Evolutionary conservation across 352 stramenopile species (phyloP), one percentile per base, ranked within the genome.

Genomic region (Phytophthora pseudosyringae): DNA sequence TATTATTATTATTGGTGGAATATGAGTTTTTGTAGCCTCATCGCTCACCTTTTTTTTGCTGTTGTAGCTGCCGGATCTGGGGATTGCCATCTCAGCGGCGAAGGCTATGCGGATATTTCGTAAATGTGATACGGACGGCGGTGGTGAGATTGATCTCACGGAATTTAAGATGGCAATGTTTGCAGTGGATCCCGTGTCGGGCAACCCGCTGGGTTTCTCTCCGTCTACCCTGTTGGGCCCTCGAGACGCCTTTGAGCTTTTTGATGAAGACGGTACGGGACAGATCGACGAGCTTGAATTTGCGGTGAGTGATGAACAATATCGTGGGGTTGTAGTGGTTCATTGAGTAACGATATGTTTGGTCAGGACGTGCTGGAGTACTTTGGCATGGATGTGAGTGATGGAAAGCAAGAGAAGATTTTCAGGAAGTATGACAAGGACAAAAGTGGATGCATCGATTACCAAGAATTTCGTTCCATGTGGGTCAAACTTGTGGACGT

Each of bases 91-190:
- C 43, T 89, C 82, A 18, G 74, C 93, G 28, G 86, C 93, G 26
- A 98, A 98, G 64, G 83, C 89, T 1, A 78, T 95, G 60, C 79
- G 89, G 26, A 97, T 98, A 64, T 98, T 98, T 59, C 79, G 86
- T 18, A 88, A 88, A 63, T 97, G 93, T 63, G 94, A 98, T 71
- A 90, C 79, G 7, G 93, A 98, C 47, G 78, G 86, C 25, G 88
- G 79, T 36, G 93, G 91, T 1, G 90, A 96, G 69, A 98, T 98
- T 59, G 91, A 97, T 59, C 56, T 98, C 55, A 89, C 96, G 1
- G 93, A 98, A 71, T 98, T 98, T 73, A 94, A 97, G 52, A 93
- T 93, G 73, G 93, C 94, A 6, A 84, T 98, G 67, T 98, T 98
- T 64, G 82, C 89, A 0, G 84, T 95, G 32, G 93, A 98, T 41